Base-by-base conservation (phyloP, 2,329 filamentous ascomycete species). In the Phialophora tarda region DNA sequence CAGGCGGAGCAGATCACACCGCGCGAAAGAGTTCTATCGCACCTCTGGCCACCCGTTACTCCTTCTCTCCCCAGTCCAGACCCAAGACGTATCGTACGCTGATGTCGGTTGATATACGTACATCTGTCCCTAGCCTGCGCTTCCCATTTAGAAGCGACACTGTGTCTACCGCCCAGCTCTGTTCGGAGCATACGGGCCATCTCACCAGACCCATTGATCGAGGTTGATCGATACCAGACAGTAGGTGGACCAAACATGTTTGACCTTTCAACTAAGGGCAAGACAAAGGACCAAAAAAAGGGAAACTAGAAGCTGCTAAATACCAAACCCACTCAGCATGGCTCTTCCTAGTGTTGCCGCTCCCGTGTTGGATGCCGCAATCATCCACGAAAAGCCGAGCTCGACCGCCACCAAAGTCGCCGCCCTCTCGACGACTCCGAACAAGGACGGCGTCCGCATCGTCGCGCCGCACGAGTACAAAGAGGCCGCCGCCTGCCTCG, bases 401-500 rank as follows among this genome's bases (percentile, higher is more conserved):
- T 65, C 69, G 41, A 70, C 54, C 26, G 66, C 62, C 47, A 63
- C 65, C 51, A 64, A 65, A 26, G 28, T 62, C 34, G 50, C 67
- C n/a, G 50, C 67, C 23, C 44, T 24, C 48, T 54, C 64, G 21
- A 70, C 55, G 32, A 34, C 64, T 28, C 26, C 32, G n/a, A 86
- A 81, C 83, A 82, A 83, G 67, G 81, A 83, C 71, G 78, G 81
- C 59, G 84, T 92, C 72, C 89, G 91, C 69, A 77, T 85, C 66
- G 81, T 93, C 70, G 81, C 82, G 69, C 84, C 89, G 74, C 80
- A 84, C 64, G 90, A 93, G 79, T 90, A 87, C 81, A 88, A 88
- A 75, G 85, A 88, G 75, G 91, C 90, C 34, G 90, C 88, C 28
- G 81, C 85, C 41, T 88, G 89, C 74, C 85, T 96, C 71, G 89